phyloP scores from a whole-genome alignment of 805 yeast species.

The Lipomyces starkeyi region DNA sequence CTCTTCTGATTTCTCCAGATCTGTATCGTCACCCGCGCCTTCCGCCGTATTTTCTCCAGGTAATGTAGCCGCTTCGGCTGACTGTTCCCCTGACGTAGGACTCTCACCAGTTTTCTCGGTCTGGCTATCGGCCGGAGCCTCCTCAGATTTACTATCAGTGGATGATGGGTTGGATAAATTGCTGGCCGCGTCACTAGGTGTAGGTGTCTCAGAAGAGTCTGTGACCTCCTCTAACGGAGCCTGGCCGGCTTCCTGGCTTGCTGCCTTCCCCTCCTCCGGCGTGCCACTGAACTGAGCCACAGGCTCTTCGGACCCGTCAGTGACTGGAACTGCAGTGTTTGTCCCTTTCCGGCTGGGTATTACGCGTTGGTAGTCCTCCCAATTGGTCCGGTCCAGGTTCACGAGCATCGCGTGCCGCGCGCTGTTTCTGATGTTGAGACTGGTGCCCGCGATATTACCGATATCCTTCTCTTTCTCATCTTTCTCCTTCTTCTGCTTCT shows the following conservation, averaged over 20 bases:
- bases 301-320: background rate
- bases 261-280: constrained; percentile 2
- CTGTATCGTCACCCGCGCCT: no score
- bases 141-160: background rate
- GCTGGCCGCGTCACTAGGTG: background rate
- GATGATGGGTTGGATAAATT: background rate
- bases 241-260: constrained; percentile 8
- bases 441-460: constrained; percentile 13
- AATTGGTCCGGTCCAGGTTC: constrained; percentile 5
- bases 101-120: background rate
- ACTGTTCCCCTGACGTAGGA: no score
- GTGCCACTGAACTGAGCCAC: constrained; percentile 8
- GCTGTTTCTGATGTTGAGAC: constrained; percentile 13
- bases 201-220: background rate
- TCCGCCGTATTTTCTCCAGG: no score
- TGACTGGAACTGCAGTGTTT: background rate
- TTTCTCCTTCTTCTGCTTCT: constrained; percentile 10
- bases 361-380: constrained; percentile 16
- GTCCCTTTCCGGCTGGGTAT: background rate
- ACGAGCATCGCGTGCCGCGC: constrained; percentile 18
- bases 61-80: no score
- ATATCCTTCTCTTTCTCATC: background rate
- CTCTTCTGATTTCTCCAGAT: no score
- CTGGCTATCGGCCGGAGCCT: background rate
- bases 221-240: constrained; percentile 6